Percentiles rank a stretch among this genome's conserved stretches.
Conservation (phyloP, 306 rosid species). For the Aeschynomene evenia region DNA sequence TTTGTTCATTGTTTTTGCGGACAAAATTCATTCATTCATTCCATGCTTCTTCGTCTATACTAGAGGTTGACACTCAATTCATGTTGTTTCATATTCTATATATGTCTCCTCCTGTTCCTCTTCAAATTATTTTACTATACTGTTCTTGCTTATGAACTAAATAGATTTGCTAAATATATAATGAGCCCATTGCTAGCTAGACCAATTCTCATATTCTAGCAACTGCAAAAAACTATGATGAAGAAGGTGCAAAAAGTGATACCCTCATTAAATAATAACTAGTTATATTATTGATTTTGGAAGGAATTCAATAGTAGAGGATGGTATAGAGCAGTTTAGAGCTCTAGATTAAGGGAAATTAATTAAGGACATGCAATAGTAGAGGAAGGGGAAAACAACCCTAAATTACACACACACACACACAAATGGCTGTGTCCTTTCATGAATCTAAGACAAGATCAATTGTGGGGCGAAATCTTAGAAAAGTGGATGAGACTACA, state of each 20-base stretch:
- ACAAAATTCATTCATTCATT: conserved; percentile 8
- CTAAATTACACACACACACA: conserved; percentile 38
- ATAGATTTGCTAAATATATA: not conserved
- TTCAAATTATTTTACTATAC: too few relatives aligned
- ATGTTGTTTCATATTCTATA: not conserved
- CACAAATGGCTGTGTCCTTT: conserved; percentile 2
- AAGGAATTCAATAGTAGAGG: not conserved
- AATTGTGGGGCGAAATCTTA: conserved; percentile 43
- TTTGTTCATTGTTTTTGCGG: conserved; percentile 25
- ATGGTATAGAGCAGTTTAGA: not conserved
- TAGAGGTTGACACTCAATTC: not conserved
- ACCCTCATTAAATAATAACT: conserved; percentile 18
- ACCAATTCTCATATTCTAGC: conserved; percentile 28
- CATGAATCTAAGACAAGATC: conserved; percentile 27
- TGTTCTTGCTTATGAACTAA: conserved; percentile 9
- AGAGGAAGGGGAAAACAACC: conserved; percentile 39
- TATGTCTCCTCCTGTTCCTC: conserved; percentile 20
- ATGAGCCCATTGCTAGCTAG: conserved; percentile 24
- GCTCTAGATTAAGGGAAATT: conserved; percentile 1
- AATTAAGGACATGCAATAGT: conserved; percentile 13
- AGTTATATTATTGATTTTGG: conserved; percentile 35
- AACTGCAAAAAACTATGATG: conserved; percentile 32
- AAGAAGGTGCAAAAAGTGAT: conserved; percentile 29
- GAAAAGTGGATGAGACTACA: conserved; percentile 39
- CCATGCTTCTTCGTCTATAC: not conserved